Evolutionary conservation across 495 filamentous ascomycete species (phyloP).

Genomic region (Hypoxylon fragiforme): DNA sequence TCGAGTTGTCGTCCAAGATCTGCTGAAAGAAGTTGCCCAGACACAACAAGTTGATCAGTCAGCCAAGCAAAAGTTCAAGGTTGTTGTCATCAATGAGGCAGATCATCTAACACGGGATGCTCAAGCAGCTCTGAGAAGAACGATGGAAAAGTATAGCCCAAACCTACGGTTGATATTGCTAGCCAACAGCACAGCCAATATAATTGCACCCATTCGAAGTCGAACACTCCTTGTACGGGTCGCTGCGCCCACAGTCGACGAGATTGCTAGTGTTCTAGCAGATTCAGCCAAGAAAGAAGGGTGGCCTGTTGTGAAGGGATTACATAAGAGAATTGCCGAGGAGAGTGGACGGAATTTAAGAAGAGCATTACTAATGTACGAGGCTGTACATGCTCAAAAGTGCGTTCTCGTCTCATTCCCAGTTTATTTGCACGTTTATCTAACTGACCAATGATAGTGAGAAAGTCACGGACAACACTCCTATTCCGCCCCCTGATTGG

Average conservation of each 20-base stretch:
- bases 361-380: constrained; percentile 89
- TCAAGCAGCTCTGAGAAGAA: constrained; percentile 89
- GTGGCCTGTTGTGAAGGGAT: constrained; percentile 66
- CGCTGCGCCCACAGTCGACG: constrained; percentile 79
- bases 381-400: constrained; percentile 97
- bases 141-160: constrained; percentile 99
- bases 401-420: constrained; percentile 41
- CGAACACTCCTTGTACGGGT: constrained; percentile 89
- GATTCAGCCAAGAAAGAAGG: constrained; percentile 76
- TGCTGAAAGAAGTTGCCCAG: constrained; percentile 96
- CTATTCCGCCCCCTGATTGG: constrained; percentile 94
- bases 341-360: constrained; percentile 92
- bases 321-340: constrained; percentile 83
- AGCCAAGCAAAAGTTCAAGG: constrained; percentile 92
- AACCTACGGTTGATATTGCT: constrained; percentile 89
- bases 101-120: constrained; percentile 93
- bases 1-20: constrained; percentile 90
- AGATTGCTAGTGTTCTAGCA: constrained; percentile 79
- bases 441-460: constrained; percentile 63
- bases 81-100: constrained; percentile 99
- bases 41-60: constrained; percentile 94
- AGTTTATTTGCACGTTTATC: neutral
- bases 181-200: constrained; percentile 93
- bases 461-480: constrained; percentile 82
- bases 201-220: constrained; percentile 93